Evolutionary conservation across 2,329 filamentous ascomycete species (phyloP), one percentile per base, ranked within the genome.

Genomic region (Parasarocladium wereldwijsianum): DNA sequence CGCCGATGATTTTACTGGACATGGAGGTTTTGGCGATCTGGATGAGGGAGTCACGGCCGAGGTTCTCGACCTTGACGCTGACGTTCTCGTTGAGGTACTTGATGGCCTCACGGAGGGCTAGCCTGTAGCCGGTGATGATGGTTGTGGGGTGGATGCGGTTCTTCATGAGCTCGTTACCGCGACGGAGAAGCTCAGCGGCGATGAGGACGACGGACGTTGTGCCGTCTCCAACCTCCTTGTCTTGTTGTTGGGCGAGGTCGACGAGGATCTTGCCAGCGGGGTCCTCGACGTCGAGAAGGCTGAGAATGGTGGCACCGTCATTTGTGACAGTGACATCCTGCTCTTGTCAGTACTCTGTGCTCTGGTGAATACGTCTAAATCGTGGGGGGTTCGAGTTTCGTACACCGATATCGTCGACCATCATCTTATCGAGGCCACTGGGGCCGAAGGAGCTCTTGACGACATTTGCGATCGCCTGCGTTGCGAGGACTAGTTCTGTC

Each of bases 81-180:
- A 98, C 79, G 55, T 96, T 93, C 58, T 98, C 90, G 60, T 84
- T 87, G 78, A 98, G 92, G 62, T 94, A 98, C 61, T 93, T 92
- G 52, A 98, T 78, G 35, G 90, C 90, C 65, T 98, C 90, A 48
- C 90, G 73, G 43, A 98, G 70, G 36, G 90, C 90, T 47, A 98
- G 71, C 49, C 90, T 74, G 70, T 98, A 98, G 47, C 90, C 90
- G 38, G 85, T 96, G 53, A 98, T 98, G 60, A 98, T 96, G 37
- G 92, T 98, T 16, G 90, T 98, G 33, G 90, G 92, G 62, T 98
- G 90, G 71, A 98, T 98, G 55, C 86, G 82, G 72, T 96, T 98
- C 69, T 90, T 94, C 81, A 96, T 92, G 42, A 98, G 71, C 62
- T 98, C 90, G 64, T 98, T 98, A 39, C 76, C 90, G 57, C 90